Conservation (phyloP, 306 rosid genomes). For the Crotalaria pallida region DNA sequence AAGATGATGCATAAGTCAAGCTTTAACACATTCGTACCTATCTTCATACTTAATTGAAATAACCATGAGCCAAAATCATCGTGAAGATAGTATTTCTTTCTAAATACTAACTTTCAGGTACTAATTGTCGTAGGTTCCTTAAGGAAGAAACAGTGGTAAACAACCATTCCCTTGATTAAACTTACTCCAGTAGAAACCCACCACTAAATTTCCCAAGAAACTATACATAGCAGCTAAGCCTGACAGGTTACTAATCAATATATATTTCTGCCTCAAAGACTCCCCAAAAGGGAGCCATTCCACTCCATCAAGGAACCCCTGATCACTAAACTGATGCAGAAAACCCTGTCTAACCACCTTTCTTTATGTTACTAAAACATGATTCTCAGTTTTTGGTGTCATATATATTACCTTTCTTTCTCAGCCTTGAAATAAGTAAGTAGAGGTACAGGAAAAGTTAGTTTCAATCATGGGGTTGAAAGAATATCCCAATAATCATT, state of each 20-base stretch:
- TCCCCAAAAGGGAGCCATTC: not conserved
- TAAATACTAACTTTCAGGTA: not conserved
- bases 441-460: not conserved
- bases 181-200: not conserved
- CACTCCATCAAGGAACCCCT: not conserved
- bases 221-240: not conserved
- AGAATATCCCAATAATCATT: not conserved
- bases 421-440: not conserved
- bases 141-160: not conserved
- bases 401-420: not conserved
- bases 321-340: not conserved
- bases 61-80: not conserved
- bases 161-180: not conserved
- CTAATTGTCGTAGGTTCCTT: not conserved
- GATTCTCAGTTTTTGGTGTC: not conserved
- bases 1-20: not conserved
- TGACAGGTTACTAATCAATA: not conserved
- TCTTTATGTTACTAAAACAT: not conserved
- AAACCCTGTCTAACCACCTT: not conserved
- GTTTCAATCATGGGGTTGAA: not conserved
- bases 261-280: not conserved
- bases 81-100: not conserved
- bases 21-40: not conserved
- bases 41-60: not conserved
- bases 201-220: not conserved